Evolutionary conservation across 352 stramenopile genomes (phyloP), one percentile per base, ranked within the genome.

Genomic region (Blastocystis hominis): DNA sequence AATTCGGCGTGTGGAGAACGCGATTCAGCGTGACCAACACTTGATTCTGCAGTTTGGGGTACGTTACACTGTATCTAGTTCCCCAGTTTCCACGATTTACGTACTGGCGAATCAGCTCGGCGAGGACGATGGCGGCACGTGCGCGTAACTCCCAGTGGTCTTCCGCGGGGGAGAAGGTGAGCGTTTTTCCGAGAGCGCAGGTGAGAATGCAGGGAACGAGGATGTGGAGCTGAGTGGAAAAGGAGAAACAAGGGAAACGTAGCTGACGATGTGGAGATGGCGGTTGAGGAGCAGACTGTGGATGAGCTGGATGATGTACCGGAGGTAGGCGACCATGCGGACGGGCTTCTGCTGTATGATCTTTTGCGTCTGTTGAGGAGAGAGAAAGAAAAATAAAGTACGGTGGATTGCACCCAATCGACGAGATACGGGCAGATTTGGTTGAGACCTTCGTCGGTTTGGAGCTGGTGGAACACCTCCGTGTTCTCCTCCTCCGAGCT

Each of bases 371-470:
- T 80, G 46, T 20, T 61, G 30, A 34, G 42, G 15, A n/a, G 40
- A 38, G 7, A 62, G 44, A 3, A 62, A 34, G 9, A 10, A 0
- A 30, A 30, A 30, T 30, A 15, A 50, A n/a, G 15, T 34, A 80
- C 70, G 36, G 62, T 47, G 17, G n/a, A 61, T n/a, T 80, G 70
- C 62, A 80, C 63, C 70, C 70, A 80, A n/a, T 80, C 15, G 3
- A 80, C 70, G 42, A 80, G 42, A 80, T 80, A 80, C 3, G 70
- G 70, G 6, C 46, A 54, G 20, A 80, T 80, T n/a, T 80, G 70
- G 30, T 80, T 80, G 3, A 80, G 44, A 44, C 70, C 70, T 3
- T 80, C 70, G 54, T 80, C 70, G 2, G 63, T 54, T n/a, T 80
- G 70, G 3, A 80, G 50, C 70, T 80, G 70, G 70, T 80, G 70